Conservation (phyloP, 306 rosid genomes). For the Myrica gale region DNA sequence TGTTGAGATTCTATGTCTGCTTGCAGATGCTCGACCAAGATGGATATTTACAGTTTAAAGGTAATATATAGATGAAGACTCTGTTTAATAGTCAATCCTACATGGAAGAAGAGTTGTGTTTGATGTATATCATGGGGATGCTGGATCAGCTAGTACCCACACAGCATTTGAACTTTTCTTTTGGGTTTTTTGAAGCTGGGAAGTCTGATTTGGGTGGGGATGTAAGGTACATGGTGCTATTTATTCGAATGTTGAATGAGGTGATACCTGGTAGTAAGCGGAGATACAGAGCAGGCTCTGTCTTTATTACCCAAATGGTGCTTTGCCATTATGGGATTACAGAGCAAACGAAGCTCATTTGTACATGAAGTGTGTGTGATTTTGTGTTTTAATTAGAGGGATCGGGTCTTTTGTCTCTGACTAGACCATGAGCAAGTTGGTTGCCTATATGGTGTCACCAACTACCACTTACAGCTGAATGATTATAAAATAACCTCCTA, state of each 20-base stretch:
- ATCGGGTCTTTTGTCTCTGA: not conserved
- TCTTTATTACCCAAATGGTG: not conserved
- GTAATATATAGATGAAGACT: not conserved
- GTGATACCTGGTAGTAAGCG: not conserved
- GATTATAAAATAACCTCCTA: not conserved
- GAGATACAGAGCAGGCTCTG: not conserved
- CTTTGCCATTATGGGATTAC: not conserved
- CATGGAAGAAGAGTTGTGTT: not conserved
- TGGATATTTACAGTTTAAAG: too few species aligned
- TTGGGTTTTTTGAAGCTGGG: not conserved
- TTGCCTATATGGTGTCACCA: not conserved
- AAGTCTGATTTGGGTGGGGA: not conserved
- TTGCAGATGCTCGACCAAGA: too few species aligned
- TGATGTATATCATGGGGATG: not conserved
- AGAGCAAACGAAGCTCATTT: not conserved
- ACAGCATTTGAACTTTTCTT: not conserved
- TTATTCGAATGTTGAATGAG: not conserved
- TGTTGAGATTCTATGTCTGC: too few species aligned
- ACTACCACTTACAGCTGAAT: not conserved
- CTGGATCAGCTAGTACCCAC: not conserved
- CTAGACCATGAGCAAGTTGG: not conserved
- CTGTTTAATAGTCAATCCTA: not conserved
- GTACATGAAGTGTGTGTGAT: not conserved
- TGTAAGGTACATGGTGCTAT: not conserved
- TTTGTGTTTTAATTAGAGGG: not conserved